Evolutionary conservation across 495 filamentous ascomycete species (phyloP), one percentile per base, ranked within the genome.

Genomic region (Tetracladium marchalianum): DNA sequence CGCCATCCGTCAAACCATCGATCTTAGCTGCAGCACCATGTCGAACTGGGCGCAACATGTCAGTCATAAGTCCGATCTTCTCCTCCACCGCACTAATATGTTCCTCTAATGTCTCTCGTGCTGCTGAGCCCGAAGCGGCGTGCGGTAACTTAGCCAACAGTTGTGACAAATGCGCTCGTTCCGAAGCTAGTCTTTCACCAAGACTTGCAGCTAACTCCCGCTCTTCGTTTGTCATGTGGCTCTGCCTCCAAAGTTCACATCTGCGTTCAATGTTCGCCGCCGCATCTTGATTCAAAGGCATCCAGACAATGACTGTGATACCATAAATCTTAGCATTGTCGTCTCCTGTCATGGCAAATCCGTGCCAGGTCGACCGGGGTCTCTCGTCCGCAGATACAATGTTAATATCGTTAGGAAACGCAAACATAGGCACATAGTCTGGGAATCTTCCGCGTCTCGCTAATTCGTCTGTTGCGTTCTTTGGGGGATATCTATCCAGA

Each of bases 401-500:
- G 46, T 87, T 87, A 55, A 98, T 87, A 64, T 98, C 92, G 62
- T 98, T 95, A 22, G 92, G 92, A 57, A 97, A 98, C 16, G 92
- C 89, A 57, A 97, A 98, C 92, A 98, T 97, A 19, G 92, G 92
- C 33, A 98, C 87, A 55, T 95, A 97, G 58, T 98, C 90, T 3
- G 92, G 92, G 60, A 98, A 96, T 43, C 78, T 79, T 36, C 87
- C 89, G 56, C 92, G 80, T 58, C 84, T 76, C 58, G 84, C 80
- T 46, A 78, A 54, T 52, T 94, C 87, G 19, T 95, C 90, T 15
- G 66, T 68, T 67, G 89, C 83, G 51, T 76, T 75, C 59, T 85
- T 84, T 33, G 86, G 80, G 16, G 92, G 92, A 56, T 98, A 97
- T 60, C 90, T 74, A 60, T 98, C 92, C 22, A 98, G 76, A 13